Percentiles rank a stretch among this genome's conserved stretches.
Conservation (phyloP, 768 basidiomycete genomes). For the Boletus sp. region DNA sequence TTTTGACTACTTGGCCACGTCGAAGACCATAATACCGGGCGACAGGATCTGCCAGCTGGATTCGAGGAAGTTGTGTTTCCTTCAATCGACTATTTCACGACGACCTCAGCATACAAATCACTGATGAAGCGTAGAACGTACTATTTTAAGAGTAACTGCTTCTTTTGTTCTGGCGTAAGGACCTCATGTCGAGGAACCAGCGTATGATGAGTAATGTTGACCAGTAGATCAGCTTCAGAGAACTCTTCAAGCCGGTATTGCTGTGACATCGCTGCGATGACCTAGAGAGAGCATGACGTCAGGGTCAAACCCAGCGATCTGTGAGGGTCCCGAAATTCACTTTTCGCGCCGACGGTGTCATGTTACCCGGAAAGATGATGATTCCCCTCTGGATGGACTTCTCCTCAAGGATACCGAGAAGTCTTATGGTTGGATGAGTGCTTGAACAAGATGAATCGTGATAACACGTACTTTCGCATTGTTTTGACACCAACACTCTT, state of each 20-base stretch:
- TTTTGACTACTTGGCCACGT: conserved; percentile 97
- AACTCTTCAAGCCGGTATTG: conserved; percentile 94
- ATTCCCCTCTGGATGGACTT: conserved; percentile 88
- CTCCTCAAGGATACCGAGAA: conserved; percentile 88
- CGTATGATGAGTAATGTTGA: conserved; percentile 96
- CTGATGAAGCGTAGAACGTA: conserved; percentile 43
- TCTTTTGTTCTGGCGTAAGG: conserved; percentile 83
- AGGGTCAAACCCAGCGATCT: not conserved
- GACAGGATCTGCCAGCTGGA: conserved; percentile 96
- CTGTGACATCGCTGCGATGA: conserved; percentile 85
- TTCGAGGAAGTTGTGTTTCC: conserved; percentile 96
- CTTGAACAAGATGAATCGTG: not conserved
- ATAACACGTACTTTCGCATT: conserved; percentile 81
- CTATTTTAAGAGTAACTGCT: conserved; percentile 87
- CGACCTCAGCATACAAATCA: conserved; percentile 9
- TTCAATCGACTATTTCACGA: conserved; percentile 74
- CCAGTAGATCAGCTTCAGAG: conserved; percentile 91
- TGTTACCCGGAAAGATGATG: conserved; percentile 92
- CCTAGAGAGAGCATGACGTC: conserved; percentile 44
- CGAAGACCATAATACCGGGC: conserved; percentile 96
- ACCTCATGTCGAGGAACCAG: conserved; percentile 94
- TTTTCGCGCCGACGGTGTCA: conserved; percentile 97
- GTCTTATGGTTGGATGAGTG: conserved; percentile 43
- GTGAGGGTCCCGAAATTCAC: conserved; percentile 40
- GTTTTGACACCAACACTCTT: conserved; percentile 94